Evolutionary conservation across 257 asterid species (phyloP), one percentile per base, ranked within the genome.

Genomic region (Solanum sejunctum): DNA sequence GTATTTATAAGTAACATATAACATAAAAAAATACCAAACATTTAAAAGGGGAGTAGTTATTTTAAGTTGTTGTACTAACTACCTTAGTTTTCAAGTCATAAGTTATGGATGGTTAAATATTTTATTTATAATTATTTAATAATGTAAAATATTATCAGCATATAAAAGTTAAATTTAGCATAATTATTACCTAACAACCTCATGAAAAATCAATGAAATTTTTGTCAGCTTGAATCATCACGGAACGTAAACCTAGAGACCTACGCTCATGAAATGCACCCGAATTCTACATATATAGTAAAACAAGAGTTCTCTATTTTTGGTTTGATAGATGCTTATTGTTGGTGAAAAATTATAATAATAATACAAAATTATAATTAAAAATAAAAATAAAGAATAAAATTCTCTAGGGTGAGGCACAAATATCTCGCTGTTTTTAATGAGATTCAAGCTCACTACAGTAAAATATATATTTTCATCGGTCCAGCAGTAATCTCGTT

Each of bases 231-330:
- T 87, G 90, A 79, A 93, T 85, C 73, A 85, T 86, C 80, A 89
- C 97, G 60, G 28, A 84, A 84, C 54, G 51, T 84, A 91, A 47
- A 78, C 99, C 98, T 12, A 90, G 87, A 20, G 89, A 88, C 81
- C 91, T 87, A 13, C 83, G 92, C 93, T 94, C 99, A 90, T 93
- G 89, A 89, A 20, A 84, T 63, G 99, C 90, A 55, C 98, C 99
- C 10, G 98, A 92, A 89, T 96, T 93, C 99, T 94, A 70, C 83
- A 58, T 83, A 54, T 3, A 32, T 16, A 32, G 21, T 32, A 32
- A 32, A 32, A 81, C 58, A 56, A 75, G 52, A 47, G 18, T 80
- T 9, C 26, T 26, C 28, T 51, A 79, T 15, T 51, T 13, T 23
- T 79, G 0, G 63, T 0, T 20, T 32, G 36, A 32, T 32, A 3